Percentiles rank a stretch among this genome's conserved stretches.
These are phyloP conservation scores for Oryza australiensis DNA, from an alignment of 176 grass and related monocot species.

Conservation along the genomic window DNA sequence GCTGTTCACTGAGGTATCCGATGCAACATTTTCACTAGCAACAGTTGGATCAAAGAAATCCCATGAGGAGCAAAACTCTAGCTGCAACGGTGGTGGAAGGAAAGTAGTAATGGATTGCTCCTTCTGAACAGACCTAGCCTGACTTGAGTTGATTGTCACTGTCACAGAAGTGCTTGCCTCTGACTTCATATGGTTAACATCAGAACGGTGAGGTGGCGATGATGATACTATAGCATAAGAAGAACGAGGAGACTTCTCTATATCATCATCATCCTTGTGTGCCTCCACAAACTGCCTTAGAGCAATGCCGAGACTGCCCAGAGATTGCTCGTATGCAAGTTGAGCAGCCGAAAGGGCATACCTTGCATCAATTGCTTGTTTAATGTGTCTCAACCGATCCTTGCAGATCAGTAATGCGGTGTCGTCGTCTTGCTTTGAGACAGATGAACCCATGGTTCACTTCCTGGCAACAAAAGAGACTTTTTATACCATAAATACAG, in stretches of 20 bases:
- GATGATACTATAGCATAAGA: conserved; percentile 39
- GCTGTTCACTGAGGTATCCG: conserved; percentile 7
- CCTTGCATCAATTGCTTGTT: conserved; percentile 53
- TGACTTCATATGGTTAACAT: conserved; percentile 47
- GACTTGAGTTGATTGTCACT: conserved; percentile 36
- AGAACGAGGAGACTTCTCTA: conserved; percentile 33
- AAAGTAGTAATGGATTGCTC: neutral
- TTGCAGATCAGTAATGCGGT: conserved; percentile 51
- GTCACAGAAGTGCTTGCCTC: conserved; percentile 31
- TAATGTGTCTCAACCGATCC: conserved; percentile 38
- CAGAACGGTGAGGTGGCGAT: conserved; percentile 20
- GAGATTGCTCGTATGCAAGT: conserved; percentile 49
- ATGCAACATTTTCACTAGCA: conserved; percentile 13
- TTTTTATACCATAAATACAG: conserved; percentile 17
- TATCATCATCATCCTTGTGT: conserved; percentile 40
- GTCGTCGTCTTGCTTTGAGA: conserved; percentile 45
- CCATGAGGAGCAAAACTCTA: conserved; percentile 44
- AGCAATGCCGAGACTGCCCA: conserved; percentile 47
- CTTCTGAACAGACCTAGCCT: conserved; percentile 37
- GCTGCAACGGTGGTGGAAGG: neutral
- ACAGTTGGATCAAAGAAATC: conserved; percentile 61
- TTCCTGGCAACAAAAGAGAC: conserved; percentile 19
- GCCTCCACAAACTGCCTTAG: conserved; percentile 48
- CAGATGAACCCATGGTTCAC: conserved; percentile 45
- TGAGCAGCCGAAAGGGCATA: conserved; percentile 64